phyloP scores from a whole-genome alignment of 202 grass and related monocot genomes.

The Zizania palustris region DNA sequence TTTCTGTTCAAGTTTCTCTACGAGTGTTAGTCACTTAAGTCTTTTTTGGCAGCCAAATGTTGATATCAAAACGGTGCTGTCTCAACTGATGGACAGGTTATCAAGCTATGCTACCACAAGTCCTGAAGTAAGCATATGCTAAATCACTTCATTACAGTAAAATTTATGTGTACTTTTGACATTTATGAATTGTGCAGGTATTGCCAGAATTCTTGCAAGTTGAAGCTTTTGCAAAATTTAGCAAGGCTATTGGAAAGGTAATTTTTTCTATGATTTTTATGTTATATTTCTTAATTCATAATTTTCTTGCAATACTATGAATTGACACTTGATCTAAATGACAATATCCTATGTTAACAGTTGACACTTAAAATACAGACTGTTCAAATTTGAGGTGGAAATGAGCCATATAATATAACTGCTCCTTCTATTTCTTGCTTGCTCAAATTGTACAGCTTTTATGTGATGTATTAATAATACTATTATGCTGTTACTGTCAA shows the following conservation, averaged over 20 bases:
- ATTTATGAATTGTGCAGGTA: conserved; percentile 70
- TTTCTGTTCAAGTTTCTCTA: conserved; percentile 40
- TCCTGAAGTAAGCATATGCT: conserved; percentile 71
- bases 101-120: conserved; percentile 94
- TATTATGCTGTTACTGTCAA: conserved; percentile 8
- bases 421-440: conserved; percentile 2
- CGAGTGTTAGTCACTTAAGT: conserved; percentile 26
- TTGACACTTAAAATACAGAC: not conserved
- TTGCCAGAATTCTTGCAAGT: conserved; percentile 99
- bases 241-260: conserved; percentile 99
- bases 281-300: not conserved
- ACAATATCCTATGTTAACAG: not conserved
- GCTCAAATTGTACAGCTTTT: conserved; percentile 8
- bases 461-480: not conserved
- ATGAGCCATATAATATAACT: not conserved
- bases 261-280: not conserved
- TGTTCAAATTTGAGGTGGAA: not conserved
- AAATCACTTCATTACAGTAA: conserved; percentile 26
- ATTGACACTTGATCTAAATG: conserved; percentile 17
- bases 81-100: conserved; percentile 95
- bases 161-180: conserved; percentile 47
- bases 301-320: conserved; percentile 8
- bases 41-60: conserved; percentile 76
- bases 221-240: conserved; percentile 97
- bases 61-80: conserved; percentile 97